Evolutionary conservation across 1,284 basidiomycete species (phyloP).

Genomic region (Apiotrichum porosum): DNA sequence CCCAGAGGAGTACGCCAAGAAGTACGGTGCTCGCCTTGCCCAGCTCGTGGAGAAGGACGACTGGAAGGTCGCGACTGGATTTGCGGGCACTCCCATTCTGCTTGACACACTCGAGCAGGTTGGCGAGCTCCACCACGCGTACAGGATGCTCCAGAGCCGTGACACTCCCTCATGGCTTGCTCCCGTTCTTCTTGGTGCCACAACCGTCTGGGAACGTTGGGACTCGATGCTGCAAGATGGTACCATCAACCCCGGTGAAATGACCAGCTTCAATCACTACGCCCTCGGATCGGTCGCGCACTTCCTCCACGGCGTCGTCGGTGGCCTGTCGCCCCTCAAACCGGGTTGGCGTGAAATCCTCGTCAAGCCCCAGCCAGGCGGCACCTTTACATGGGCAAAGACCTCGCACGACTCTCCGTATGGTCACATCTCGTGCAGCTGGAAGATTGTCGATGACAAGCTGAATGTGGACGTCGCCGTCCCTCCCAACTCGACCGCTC

Average conservation of each 20-base stretch:
- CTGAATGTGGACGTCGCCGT: constrained; percentile 23
- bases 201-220: constrained; percentile 45
- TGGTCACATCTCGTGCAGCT: constrained; percentile 18
- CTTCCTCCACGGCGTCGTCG: constrained; percentile 37
- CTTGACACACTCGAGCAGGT: constrained; percentile 26
- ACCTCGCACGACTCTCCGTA: constrained; percentile 20
- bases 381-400: constrained; percentile 31
- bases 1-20: background rate
- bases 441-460: constrained; percentile 21
- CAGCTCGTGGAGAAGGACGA: constrained; percentile 17
- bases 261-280: constrained; percentile 48
- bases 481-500: constrained; percentile 29
- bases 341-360: constrained; percentile 31
- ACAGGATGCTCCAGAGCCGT: constrained; percentile 43
- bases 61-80: constrained; percentile 39
- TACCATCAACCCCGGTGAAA: constrained; percentile 34
- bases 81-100: constrained; percentile 40
- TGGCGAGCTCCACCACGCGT: constrained; percentile 28
- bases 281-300: constrained; percentile 39
- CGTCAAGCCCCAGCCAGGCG: constrained; percentile 37
- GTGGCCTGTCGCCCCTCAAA: constrained; percentile 26
- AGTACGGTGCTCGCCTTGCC: constrained; percentile 19
- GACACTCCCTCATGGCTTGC: constrained; percentile 40
- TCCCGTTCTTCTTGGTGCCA: constrained; percentile 40
- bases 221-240: constrained; percentile 35